phyloP scores from a whole-genome alignment of 495 filamentous ascomycete species.

The Thermochaetoides thermophila region DNA sequence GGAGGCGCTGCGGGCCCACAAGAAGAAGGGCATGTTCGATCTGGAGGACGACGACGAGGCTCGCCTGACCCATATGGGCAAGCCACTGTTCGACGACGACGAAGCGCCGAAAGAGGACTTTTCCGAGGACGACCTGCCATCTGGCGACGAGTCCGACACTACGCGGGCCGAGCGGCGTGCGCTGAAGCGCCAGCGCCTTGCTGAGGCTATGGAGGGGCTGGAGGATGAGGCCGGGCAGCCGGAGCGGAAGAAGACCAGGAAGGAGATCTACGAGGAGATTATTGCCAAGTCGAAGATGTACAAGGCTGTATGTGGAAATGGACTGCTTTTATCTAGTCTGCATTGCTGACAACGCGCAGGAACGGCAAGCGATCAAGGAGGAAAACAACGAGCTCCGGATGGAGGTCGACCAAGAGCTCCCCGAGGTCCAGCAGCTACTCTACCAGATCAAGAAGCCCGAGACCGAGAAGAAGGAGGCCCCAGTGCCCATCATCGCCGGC shows the following conservation, averaged over 20 bases:
- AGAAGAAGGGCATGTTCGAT: conserved; percentile 69
- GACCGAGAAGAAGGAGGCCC: conserved; percentile 34
- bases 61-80: conserved; percentile 72
- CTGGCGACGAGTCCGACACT: conserved; percentile 41
- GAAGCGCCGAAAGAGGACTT: conserved; percentile 50
- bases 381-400: conserved; percentile 71
- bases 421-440: conserved; percentile 63
- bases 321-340: too few relatives aligned
- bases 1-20: conserved; percentile 61
- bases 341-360: conserved; percentile 7
- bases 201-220: conserved; percentile 25
- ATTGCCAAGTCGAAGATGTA: conserved; percentile 93
- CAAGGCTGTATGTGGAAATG: conserved; percentile 49
- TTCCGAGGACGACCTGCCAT: conserved; percentile 42
- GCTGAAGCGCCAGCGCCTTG: conserved; percentile 44
- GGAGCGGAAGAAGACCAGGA: conserved; percentile 77
- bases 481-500: conserved; percentile 41
- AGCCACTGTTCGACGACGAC: conserved; percentile 46
- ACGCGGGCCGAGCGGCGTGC: conserved; percentile 31
- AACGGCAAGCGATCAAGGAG: conserved; percentile 77
- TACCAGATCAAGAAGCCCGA: conserved; percentile 19
- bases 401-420: conserved; percentile 48
- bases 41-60: conserved; percentile 67
- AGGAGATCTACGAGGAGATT: conserved; percentile 93
- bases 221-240: conserved; percentile 40